Evolutionary conservation across 371 early-diverging fungal species (phyloP).

Genomic region (Lichtheimia ornata): DNA sequence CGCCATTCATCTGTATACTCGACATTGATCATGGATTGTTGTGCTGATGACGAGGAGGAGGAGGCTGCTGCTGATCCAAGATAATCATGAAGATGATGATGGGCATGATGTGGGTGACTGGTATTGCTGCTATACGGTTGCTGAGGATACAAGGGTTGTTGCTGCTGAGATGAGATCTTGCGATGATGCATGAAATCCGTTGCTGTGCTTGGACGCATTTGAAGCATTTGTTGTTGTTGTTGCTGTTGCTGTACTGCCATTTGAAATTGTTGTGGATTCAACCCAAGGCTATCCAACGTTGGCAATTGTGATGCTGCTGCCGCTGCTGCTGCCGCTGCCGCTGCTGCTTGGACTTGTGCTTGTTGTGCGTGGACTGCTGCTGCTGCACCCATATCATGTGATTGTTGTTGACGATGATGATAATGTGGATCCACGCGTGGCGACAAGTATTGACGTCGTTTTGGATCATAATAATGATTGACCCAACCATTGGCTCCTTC

Average conservation of each 20-base stretch:
- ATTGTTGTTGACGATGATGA: conserved; percentile 29
- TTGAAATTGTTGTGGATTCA: conserved; percentile 26
- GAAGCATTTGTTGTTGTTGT: conserved; percentile 14
- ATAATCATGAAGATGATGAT: no score
- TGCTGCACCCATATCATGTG: conserved; percentile 6
- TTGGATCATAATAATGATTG: conserved; percentile 46
- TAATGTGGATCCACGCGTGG: conserved; percentile 40
- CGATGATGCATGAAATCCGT: conserved; percentile 13
- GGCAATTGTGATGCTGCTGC: conserved; percentile 8
- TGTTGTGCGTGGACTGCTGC: conserved; percentile 12
- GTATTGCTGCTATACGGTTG: conserved; percentile 19
- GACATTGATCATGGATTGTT: conserved; percentile 13
- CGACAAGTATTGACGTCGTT: conserved; percentile 41
- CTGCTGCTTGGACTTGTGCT: conserved; percentile 3
- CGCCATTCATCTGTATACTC: conserved; percentile 49
- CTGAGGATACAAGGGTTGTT: conserved; percentile 22
- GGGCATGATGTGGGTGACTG: no score
- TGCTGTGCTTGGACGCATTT: conserved; percentile 23
- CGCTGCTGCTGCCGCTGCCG: conserved; percentile 19
- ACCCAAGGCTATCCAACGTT: conserved; percentile 14
- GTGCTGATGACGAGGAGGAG: conserved; percentile 17
- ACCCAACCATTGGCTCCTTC: conserved; percentile 47
- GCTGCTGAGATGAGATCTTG: conserved; percentile 19
- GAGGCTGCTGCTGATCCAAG: conserved; percentile 18
- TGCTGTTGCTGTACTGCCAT: conserved; percentile 35